A percentile compares a stretch with the other conserved stretches of the same genome.
phyloP scores from a whole-genome alignment of 805 yeast species.

The Starmera caribaea region DNA sequence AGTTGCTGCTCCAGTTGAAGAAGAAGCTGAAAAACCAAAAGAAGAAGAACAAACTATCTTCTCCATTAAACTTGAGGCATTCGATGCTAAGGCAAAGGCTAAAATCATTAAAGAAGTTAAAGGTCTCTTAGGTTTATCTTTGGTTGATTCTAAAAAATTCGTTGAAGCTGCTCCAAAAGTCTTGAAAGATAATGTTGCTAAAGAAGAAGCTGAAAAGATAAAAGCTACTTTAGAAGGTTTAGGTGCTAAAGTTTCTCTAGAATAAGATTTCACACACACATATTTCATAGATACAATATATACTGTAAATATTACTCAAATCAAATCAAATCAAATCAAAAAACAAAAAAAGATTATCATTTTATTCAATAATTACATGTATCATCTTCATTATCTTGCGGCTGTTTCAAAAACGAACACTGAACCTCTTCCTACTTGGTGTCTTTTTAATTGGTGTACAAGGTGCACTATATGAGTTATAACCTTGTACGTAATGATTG shows the following conservation, averaged over 20 bases:
- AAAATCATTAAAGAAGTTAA: conserved; percentile 97
- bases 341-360: too few relatives aligned
- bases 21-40: conserved; percentile 63
- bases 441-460: too few relatives aligned
- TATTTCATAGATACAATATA: background rate
- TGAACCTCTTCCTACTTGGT: too few relatives aligned
- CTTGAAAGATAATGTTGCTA: conserved; percentile 88
- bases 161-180: conserved; percentile 97
- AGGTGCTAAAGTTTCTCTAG: conserved; percentile 89
- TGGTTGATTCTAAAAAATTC: conserved; percentile 95
- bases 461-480: too few relatives aligned
- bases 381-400: too few relatives aligned
- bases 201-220: conserved; percentile 97
- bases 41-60: conserved; percentile 90
- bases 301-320: too few relatives aligned
- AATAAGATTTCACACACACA: conserved; percentile 33
- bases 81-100: conserved; percentile 92
- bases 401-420: too few relatives aligned
- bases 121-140: conserved; percentile 77
- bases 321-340: too few relatives aligned
- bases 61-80: conserved; percentile 82
- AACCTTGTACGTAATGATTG: too few relatives aligned
- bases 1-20: conserved; percentile 62
- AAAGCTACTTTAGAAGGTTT: conserved; percentile 86
- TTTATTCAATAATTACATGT: too few relatives aligned